phyloP scores from a whole-genome alignment of 2,329 filamentous ascomycete genomes.

The Pseudogymnoascus sp. region DNA sequence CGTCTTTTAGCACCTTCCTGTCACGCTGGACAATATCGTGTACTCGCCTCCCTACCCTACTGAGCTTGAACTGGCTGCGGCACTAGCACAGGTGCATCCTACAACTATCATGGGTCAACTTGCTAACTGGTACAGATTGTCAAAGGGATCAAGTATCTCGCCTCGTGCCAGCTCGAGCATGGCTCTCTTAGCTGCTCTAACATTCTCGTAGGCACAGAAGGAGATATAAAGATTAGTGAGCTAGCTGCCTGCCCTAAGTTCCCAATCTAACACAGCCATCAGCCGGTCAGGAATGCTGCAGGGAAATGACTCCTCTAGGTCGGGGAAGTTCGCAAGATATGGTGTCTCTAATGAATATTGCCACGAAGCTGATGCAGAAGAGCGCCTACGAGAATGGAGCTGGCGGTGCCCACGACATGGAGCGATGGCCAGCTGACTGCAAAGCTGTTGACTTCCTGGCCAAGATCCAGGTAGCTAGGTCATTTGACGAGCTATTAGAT shows the following conservation, averaged over 20 bases:
- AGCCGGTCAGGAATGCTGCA: neutral
- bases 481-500: neutral
- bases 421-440: neutral
- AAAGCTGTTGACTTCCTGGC: neutral
- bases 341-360: neutral
- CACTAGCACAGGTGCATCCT: conserved; percentile 17
- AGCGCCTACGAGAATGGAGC: neutral
- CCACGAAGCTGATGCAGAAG: neutral
- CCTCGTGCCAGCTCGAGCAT: neutral
- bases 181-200: no score
- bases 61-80: conserved; percentile 13
- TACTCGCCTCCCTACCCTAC: conserved; percentile 14
- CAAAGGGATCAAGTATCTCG: neutral
- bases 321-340: neutral
- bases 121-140: neutral
- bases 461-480: neutral
- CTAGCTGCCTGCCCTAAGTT: no score
- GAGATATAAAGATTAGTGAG: no score
- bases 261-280: no score
- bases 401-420: neutral
- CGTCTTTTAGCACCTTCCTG: conserved; percentile 14
- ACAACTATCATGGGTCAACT: neutral
- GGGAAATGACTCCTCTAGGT: neutral
- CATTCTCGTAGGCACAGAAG: no score
- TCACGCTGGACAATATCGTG: conserved; percentile 17